Conservation (phyloP, 2,329 filamentous ascomycete genomes). For the Phialocephala sp. region DNA sequence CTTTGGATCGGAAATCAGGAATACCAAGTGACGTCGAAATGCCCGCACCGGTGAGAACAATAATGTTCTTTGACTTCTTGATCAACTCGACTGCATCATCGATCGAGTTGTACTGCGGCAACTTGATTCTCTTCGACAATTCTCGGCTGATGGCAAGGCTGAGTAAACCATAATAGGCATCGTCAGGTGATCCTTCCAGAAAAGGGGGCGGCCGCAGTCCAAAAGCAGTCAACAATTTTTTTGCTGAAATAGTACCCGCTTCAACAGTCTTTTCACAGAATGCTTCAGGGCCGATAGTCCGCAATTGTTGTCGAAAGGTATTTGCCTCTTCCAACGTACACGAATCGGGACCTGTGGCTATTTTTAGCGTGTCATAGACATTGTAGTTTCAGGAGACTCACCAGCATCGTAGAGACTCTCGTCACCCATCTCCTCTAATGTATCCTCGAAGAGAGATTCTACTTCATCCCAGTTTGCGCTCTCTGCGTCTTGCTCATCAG, state of each 20-base stretch:
- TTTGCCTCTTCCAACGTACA: conserved; percentile 74
- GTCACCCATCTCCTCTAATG: conserved; percentile 53
- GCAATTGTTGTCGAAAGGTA: conserved; percentile 72
- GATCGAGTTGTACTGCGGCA: conserved; percentile 80
- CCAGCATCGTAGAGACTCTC: conserved; percentile 49
- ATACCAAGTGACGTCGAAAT: conserved; percentile 97
- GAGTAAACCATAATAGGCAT: conserved; percentile 76
- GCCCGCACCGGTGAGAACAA: conserved; percentile 93
- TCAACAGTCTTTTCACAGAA: conserved; percentile 78
- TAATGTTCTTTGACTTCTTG: conserved; percentile 77
- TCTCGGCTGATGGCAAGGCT: conserved; percentile 81
- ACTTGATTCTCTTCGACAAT: conserved; percentile 79
- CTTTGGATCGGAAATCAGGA: conserved; percentile 94
- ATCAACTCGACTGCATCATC: conserved; percentile 86
- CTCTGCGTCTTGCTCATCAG: conserved; percentile 30
- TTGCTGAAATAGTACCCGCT: conserved; percentile 72
- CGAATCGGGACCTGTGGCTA: conserved; percentile 33
- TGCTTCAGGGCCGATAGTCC: conserved; percentile 75
- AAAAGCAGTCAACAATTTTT: conserved; percentile 87
- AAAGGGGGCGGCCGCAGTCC: conserved; percentile 75
- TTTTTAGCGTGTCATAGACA: conserved; percentile 34
- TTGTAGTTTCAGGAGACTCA: conserved; percentile 36
- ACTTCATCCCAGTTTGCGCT: conserved; percentile 33
- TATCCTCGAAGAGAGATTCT: conserved; percentile 45
- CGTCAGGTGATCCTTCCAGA: conserved; percentile 74